A percentile compares a stretch with the other conserved stretches of the same genome.
Conservation (phyloP, 208 protist species). For the Trichomonas gallinae region DNA sequence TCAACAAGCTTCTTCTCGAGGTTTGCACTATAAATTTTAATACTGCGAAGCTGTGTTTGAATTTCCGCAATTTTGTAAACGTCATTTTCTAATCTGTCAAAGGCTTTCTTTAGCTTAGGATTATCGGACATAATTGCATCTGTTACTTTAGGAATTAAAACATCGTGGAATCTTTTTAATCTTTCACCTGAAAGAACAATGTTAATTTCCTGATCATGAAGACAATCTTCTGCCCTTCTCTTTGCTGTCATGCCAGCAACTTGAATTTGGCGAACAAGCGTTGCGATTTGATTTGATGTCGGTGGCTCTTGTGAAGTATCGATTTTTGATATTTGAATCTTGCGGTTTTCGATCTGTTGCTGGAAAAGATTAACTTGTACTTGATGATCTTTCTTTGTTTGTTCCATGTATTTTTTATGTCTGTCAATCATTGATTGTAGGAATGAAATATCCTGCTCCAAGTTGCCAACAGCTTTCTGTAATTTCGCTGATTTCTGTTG, state of each 20-base stretch:
- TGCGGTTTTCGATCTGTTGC: not conserved
- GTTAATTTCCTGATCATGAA: not conserved
- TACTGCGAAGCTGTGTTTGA: not conserved
- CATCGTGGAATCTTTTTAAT: not conserved
- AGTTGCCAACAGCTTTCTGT: not conserved
- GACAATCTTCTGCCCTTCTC: not conserved
- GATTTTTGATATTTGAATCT: not conserved
- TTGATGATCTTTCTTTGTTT: not conserved
- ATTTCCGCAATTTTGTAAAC: not conserved
- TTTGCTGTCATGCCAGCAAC: conserved; percentile 1
- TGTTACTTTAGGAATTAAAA: not conserved
- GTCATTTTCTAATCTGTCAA: not conserved
- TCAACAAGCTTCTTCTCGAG: not conserved
- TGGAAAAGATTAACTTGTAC: not conserved
- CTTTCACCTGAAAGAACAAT: not conserved
- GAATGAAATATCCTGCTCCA: not conserved
- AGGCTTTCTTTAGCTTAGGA: not conserved
- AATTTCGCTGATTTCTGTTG: not conserved
- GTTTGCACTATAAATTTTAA: not conserved
- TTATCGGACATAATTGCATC: not conserved
- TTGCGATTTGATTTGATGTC: not conserved
- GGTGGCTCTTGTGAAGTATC: not conserved
- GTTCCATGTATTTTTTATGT: conserved; percentile 7
- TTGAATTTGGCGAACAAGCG: not conserved
- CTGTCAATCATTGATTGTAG: not conserved